phyloP scores from a whole-genome alignment of 371 early-diverging fungal genomes.

The Massospora cicadina region DNA sequence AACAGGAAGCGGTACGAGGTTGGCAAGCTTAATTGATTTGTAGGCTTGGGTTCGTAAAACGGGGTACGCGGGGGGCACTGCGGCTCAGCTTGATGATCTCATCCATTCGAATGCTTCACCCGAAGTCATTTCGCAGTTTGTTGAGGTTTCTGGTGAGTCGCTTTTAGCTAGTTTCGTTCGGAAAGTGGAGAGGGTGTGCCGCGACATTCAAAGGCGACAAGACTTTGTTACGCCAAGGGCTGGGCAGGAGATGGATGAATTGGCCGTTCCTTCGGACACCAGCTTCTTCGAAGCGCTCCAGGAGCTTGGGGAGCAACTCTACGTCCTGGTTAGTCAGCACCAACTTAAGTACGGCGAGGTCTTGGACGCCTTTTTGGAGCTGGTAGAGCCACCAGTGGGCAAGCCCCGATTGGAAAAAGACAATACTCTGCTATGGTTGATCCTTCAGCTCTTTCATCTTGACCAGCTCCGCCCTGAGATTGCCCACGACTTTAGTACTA shows the following conservation, averaged over 20 bases:
- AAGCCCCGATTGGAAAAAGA: not conserved
- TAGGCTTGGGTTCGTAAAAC: not conserved
- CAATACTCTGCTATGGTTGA: not conserved
- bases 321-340: not conserved
- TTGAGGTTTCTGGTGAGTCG: not conserved
- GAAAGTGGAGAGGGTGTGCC: not conserved
- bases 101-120: not conserved
- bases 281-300: not conserved
- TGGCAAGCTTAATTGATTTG: too few relatives aligned
- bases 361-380: not conserved
- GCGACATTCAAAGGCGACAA: not conserved
- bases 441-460: constrained; percentile 16
- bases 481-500: constrained; percentile 44
- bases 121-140: not conserved
- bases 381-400: not conserved
- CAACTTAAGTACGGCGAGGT: not conserved
- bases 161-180: not conserved
- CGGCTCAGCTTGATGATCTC: not conserved
- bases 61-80: not conserved
- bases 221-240: not conserved
- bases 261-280: not conserved
- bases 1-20: not conserved
- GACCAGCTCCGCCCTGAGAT: constrained; percentile 22
- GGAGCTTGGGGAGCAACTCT: not conserved
- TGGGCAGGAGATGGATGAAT: not conserved